Evolutionary conservation across 352 stramenopile genomes (phyloP).

Genomic region (Globisporangium polare): DNA sequence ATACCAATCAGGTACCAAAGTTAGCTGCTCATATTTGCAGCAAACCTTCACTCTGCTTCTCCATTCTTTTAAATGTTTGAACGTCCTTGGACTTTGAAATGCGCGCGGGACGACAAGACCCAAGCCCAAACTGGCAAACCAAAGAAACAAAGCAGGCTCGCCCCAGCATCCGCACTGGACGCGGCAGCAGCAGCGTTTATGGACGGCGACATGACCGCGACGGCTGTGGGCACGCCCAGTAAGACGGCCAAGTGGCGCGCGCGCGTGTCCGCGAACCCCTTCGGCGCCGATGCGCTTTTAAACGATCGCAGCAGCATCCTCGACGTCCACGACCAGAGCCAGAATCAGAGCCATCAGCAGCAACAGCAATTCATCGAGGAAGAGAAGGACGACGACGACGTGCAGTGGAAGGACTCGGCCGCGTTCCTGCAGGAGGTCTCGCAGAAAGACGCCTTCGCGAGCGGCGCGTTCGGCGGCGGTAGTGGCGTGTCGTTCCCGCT

Average conservation of each 20-base stretch:
- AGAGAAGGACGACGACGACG: constrained; percentile 14
- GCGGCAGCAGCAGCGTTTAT: constrained; percentile 1
- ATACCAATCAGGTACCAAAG: no score
- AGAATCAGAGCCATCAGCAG: constrained; percentile 5
- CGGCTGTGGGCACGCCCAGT: background rate
- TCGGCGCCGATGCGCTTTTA: constrained; percentile 8
- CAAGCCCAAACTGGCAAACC: background rate
- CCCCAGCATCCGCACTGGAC: background rate
- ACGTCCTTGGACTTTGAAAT: constrained; percentile 9
- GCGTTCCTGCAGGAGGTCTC: constrained; percentile 14
- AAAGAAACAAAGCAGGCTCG: background rate
- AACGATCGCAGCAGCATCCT: constrained; percentile 4
- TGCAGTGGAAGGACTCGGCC: constrained; percentile 16
- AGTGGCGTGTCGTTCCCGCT: background rate
- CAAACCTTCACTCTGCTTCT: background rate
- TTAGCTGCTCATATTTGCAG: background rate
- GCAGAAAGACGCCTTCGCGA: constrained; percentile 1
- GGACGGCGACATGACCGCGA: constrained; percentile 1
- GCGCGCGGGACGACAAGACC: background rate
- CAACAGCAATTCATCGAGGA: constrained; percentile 4
- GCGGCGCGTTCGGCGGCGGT: background rate
- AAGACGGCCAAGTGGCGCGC: constrained; percentile 25
- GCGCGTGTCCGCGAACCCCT: constrained; percentile 24
- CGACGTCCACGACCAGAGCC: constrained; percentile 13
- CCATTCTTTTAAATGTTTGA: constrained; percentile 12